These are phyloP conservation scores for Crithidia sp. DNA, from an alignment of 208 protist species.

Conservation along the genomic window DNA sequence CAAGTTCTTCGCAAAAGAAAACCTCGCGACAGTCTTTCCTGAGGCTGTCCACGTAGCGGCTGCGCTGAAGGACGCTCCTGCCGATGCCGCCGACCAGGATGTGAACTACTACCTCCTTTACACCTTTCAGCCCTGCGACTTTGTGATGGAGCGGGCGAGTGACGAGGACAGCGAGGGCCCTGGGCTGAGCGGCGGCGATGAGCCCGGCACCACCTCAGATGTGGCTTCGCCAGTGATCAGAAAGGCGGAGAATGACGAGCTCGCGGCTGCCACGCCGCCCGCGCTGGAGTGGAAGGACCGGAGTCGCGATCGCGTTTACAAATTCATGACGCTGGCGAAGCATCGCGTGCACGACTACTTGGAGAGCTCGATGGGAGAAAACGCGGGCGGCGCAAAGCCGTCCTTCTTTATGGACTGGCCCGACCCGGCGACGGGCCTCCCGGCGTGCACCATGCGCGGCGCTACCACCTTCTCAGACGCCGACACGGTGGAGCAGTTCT, in stretches of 20 bases:
- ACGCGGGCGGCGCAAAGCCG: background rate
- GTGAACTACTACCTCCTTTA: constrained; percentile 38
- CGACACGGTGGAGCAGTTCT: constrained; percentile 54
- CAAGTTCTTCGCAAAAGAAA: constrained; percentile 42
- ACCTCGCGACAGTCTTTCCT: constrained; percentile 51
- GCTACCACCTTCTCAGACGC: constrained; percentile 40
- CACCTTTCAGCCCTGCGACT: constrained; percentile 49
- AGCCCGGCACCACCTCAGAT: background rate
- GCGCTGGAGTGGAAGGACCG: constrained; percentile 49
- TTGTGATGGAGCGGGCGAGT: constrained; percentile 8
- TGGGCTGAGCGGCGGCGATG: constrained; percentile 18
- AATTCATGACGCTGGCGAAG: constrained; percentile 36
- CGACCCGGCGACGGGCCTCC: constrained; percentile 60
- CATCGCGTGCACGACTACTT: constrained; percentile 13
- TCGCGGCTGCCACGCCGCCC: constrained; percentile 20
- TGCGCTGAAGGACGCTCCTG: background rate
- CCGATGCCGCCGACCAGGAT: constrained; percentile 1
- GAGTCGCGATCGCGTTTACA: constrained; percentile 47
- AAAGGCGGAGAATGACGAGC: constrained; percentile 8
- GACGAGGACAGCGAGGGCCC: constrained; percentile 16
- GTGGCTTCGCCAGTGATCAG: background rate
- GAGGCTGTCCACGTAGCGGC: constrained; percentile 9
- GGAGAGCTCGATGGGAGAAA: background rate
- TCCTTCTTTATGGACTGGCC: constrained; percentile 55
- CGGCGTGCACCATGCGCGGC: constrained; percentile 36